Evolutionary conservation across 164 flowering plant species (phyloP).

Genomic region (Magnolia sinica): DNA sequence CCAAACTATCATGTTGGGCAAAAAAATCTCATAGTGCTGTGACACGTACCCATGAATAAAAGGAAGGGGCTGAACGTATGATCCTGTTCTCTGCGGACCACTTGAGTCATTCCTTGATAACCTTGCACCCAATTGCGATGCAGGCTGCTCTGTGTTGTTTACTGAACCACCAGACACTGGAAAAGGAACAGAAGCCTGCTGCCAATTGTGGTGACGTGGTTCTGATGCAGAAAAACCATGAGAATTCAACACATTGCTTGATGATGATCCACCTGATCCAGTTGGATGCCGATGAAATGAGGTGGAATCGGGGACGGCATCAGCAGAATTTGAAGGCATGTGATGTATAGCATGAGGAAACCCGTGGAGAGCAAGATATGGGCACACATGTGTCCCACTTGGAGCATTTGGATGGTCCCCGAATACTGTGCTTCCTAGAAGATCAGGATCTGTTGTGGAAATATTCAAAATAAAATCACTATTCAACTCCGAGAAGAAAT

Average conservation of each 20-base stretch:
- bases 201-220: conserved; percentile 13
- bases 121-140: conserved; percentile 6
- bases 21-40: no score
- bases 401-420: conserved; percentile 10
- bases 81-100: conserved; percentile 8
- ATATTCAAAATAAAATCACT: neutral
- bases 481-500: neutral
- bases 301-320: neutral
- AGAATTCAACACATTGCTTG: neutral
- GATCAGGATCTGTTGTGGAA: conserved; percentile 15
- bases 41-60: conserved; percentile 6
- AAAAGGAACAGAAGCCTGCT: conserved; percentile 7
- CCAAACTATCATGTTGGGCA: conserved; percentile 11
- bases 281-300: conserved; percentile 9
- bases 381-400: conserved; percentile 12
- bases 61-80: conserved; percentile 7
- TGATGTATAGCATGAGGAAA: conserved; percentile 12
- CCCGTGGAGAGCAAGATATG: conserved; percentile 18
- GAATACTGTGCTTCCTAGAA: conserved; percentile 36
- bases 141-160: neutral
- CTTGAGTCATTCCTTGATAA: conserved; percentile 5
- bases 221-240: conserved; percentile 12
- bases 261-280: neutral
- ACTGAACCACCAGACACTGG: neutral
- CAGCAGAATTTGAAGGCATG: neutral